Evolutionary conservation across 1,139 yeast species (phyloP), one percentile per base, ranked within the genome.

Genomic region (Nakaseomyces bracarensis): DNA sequence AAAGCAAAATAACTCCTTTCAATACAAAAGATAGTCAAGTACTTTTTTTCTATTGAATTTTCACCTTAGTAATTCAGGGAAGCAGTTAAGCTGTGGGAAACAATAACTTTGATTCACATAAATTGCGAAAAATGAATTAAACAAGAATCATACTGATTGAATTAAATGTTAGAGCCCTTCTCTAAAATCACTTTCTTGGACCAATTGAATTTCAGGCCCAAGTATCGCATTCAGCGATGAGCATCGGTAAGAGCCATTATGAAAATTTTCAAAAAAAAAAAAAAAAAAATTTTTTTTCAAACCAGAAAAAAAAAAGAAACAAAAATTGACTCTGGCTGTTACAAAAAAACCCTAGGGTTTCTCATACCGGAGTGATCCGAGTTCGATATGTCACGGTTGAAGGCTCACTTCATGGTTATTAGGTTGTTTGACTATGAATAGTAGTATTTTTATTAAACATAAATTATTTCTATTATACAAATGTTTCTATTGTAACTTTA

Each of bases 181-280:
- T 16, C 22, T 30, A 30, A 22, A 22, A 30, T 19, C 14, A 16
- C 16, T 19, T 19, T 16, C 25, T 22, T 22, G 25, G 34, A 30
- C 34, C 34, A 30, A 30, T 30, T 21, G n/a, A n/a, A n/a, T n/a
- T n/a, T n/a, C n/a, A n/a, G n/a, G n/a, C n/a, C n/a, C n/a, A n/a
- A n/a, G n/a, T n/a, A n/a, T n/a, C n/a, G n/a, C n/a, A n/a, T 30
- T n/a, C 11, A 16, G 34, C 34, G 34, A 30, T 30, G 34, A 30
- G 34, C 34, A 30, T 30, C 34, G 34, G 34, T 11, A 19, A 11
- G 34, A 22, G 4, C 16, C 13, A 4, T 18, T 19, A 1, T n/a
- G 34, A 30, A 30, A 30, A 30, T 30, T 30, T 30, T 16, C 34
- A 16, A 30, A 30, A 18, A 16, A 30, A n/a, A n/a, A n/a, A n/a